Percentiles rank a stretch among this genome's conserved stretches.
phyloP scores from a whole-genome alignment of 345 rosid genomes.

The Acer saccharum region DNA sequence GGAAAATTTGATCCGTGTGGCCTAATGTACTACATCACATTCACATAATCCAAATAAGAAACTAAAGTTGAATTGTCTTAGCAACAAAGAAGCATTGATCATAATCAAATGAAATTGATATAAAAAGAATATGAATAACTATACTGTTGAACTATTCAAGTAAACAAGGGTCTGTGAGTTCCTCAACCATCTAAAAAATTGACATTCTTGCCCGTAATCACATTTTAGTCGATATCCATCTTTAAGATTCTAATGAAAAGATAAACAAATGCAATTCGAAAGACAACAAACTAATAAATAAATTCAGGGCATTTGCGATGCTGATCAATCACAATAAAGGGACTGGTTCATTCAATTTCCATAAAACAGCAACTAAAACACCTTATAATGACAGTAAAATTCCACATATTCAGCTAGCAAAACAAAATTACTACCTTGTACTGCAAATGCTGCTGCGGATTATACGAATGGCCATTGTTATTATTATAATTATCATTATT shows the following conservation, averaged over 20 bases:
- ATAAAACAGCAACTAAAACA: background rate
- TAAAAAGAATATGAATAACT: background rate
- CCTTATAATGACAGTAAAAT: background rate
- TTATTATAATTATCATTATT: background rate
- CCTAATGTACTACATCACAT: conserved; percentile 29
- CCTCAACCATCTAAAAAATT: too few species aligned
- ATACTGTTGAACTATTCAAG: too few species aligned
- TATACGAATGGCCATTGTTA: background rate
- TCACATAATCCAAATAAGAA: conserved; percentile 18
- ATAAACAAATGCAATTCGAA: too few species aligned
- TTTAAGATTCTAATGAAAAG: background rate
- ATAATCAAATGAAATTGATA: background rate
- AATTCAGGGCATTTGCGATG: too few species aligned
- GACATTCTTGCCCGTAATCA: background rate
- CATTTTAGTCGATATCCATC: background rate
- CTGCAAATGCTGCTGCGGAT: conserved; percentile 8
- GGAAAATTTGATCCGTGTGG: conserved; percentile 23
- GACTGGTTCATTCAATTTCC: background rate
- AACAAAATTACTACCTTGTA: conserved; percentile 34
- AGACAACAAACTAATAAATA: too few species aligned
- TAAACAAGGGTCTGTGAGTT: too few species aligned
- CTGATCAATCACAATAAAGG: too few species aligned
- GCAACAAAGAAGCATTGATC: background rate
- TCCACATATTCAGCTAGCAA: background rate
- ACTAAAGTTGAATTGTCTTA: background rate